A percentile compares a stretch with the other conserved stretches of the same genome.
These are phyloP conservation scores for Atkinsonella texensis DNA, from an alignment of 2,329 filamentous ascomycete species.

Conservation along the genomic window DNA sequence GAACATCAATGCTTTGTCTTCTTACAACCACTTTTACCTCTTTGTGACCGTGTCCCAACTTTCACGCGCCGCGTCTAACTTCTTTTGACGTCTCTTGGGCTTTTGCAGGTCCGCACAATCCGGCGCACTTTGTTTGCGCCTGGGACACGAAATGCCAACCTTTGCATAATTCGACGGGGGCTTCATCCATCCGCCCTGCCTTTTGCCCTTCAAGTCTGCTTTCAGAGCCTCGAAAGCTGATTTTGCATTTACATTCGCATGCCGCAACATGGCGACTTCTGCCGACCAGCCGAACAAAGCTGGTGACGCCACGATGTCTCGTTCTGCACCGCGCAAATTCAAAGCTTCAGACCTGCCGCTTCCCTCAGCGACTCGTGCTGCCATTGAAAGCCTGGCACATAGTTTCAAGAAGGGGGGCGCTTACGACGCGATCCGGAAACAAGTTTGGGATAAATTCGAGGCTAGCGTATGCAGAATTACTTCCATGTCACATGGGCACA, in stretches of 20 bases:
- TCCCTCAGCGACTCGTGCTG: slow-evolving; percentile 57
- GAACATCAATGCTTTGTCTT: no score
- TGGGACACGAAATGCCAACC: neutral
- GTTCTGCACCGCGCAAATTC: slow-evolving; percentile 34
- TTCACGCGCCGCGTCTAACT: neutral
- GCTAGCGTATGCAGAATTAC: slow-evolving; percentile 42
- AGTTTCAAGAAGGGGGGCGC: slow-evolving; percentile 80
- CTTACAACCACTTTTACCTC: neutral
- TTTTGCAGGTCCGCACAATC: neutral
- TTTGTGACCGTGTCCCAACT: neutral
- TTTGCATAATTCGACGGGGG: neutral
- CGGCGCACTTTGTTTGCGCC: neutral
- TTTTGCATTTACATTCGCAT: neutral
- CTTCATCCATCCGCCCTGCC: neutral
- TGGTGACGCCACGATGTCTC: slow-evolving; percentile 7
- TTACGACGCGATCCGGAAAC: slow-evolving; percentile 66
- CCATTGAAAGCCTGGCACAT: slow-evolving; percentile 65
- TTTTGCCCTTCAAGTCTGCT: neutral
- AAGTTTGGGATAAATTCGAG: slow-evolving; percentile 64
- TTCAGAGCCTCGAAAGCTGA: neutral
- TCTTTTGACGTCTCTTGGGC: neutral
- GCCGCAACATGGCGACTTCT: slow-evolving; percentile 15
- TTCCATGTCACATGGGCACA: neutral
- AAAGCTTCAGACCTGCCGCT: slow-evolving; percentile 67
- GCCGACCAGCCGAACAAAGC: slow-evolving; percentile 13